These are phyloP conservation scores for Dictyostelium discoideum DNA, from an alignment of 78 protist genomes.

Conservation along the genomic window DNA sequence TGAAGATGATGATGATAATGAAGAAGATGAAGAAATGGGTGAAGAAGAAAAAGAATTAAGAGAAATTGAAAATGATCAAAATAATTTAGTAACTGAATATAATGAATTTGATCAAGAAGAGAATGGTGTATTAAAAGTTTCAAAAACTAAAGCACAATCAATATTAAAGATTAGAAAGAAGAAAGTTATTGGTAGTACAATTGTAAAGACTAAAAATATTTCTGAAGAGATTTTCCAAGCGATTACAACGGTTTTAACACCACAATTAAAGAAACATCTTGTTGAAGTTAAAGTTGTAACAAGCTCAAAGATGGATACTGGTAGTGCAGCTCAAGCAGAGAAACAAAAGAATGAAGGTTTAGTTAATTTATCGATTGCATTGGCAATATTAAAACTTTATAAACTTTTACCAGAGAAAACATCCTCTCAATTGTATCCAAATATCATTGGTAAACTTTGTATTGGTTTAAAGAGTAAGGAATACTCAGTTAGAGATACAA, in stretches of 20 bases:
- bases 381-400: slow-evolving; percentile 48
- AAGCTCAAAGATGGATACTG: not conserved
- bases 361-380: slow-evolving; percentile 27
- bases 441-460: slow-evolving; percentile 49
- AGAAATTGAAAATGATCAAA: not conserved
- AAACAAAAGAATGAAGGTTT: slow-evolving; percentile 21
- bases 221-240: slow-evolving; percentile 62
- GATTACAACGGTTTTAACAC: slow-evolving; percentile 3
- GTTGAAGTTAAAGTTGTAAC: not conserved
- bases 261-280: slow-evolving; percentile 30
- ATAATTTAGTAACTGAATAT: not conserved
- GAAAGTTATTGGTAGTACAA: not conserved
- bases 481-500: slow-evolving; percentile 6
- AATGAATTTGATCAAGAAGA: slow-evolving; percentile 5
- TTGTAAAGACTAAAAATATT: slow-evolving; percentile 23
- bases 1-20: not conserved
- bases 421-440: slow-evolving; percentile 3
- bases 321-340: not conserved
- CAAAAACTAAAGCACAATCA: not conserved
- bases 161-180: slow-evolving; percentile 14
- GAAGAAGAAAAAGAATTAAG: not conserved
- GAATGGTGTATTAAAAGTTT: slow-evolving; percentile 18
- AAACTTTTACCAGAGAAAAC: slow-evolving; percentile 32
- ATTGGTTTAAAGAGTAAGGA: slow-evolving; percentile 56
- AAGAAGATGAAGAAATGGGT: not conserved